Base-by-base conservation (phyloP, 2,329 filamentous ascomycete species). In the Coniochaeta pulveracea region DNA sequence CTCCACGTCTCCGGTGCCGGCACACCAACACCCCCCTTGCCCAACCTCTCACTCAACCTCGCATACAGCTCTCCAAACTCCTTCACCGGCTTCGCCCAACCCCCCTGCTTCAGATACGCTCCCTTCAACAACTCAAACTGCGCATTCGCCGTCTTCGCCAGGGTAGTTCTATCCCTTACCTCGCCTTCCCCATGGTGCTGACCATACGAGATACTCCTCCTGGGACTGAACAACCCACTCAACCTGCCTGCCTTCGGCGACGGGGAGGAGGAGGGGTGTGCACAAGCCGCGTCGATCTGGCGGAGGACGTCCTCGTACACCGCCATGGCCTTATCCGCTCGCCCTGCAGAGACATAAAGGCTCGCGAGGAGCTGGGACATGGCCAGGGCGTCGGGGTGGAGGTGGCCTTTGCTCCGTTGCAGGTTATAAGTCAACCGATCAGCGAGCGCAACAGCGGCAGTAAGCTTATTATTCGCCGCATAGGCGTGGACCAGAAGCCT, bases 361-460 rank as follows among this genome's bases (percentile, higher is more conserved):
- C 46, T 43, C 3, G 47, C 44, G 0, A 56, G 43, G 34, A 52
- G 49, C 38, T 51, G 35, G 22, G 45, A 39, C 39, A 49, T 47
- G 8, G 43, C 38, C 11, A 55, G 43, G 2, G 51, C 41, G 24
- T 50, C 42, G 2, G 29, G 27, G 39, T 54, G 47, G 16, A 55
- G 45, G 17, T 46, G 46, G 25, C 52, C 52, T 7, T 49, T 50
- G 27, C 46, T 46, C 28, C 50, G 47, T 2, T 51, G 50, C 35
- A 55, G 42, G 39, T 56, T 55, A 39, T 55, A 55, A 42, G 49
- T 52, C 12, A 56, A 43, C 11, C 44, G 47, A 26, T 53, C 48
- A 37, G 47, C 49, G 8, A 55, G 42, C 1, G 44, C 45, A 30
- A 52, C 40, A 29, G 52, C 52, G 15, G 43, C 43, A 21, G 48